These are phyloP conservation scores for Aspergillus transmontanensis DNA, from an alignment of 2,329 filamentous ascomycete species.

Conservation along the genomic window DNA sequence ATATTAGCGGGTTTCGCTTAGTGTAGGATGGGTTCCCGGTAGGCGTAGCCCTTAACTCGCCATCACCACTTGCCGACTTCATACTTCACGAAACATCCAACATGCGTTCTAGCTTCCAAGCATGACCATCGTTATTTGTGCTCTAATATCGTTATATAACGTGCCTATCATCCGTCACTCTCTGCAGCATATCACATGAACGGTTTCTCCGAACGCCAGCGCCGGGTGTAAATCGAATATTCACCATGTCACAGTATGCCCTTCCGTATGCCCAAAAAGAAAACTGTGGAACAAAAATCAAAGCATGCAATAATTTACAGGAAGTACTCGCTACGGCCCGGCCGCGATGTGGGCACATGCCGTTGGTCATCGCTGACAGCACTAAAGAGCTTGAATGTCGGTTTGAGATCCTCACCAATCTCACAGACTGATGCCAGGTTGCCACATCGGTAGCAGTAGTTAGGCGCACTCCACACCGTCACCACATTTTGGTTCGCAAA, in stretches of 20 bases:
- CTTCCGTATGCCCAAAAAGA: constrained; percentile 12
- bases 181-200: constrained; percentile 18
- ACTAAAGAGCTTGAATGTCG: constrained; percentile 71
- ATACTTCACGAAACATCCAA: neutral
- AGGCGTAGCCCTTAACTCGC: neutral
- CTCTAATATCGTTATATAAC: constrained; percentile 41
- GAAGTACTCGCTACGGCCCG: constrained; percentile 52
- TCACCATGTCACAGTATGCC: constrained; percentile 19
- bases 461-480: constrained; percentile 75
- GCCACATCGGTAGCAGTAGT: constrained; percentile 97
- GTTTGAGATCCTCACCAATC: constrained; percentile 78
- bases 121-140: constrained; percentile 33
- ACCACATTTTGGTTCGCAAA: constrained; percentile 94
- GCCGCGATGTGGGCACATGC: constrained; percentile 47
- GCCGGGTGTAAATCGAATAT: constrained; percentile 31
- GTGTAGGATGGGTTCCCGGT: neutral
- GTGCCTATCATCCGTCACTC: constrained; percentile 26
- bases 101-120: neutral
- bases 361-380: constrained; percentile 51
- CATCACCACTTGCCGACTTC: neutral
- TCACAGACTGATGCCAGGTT: constrained; percentile 91
- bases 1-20: neutral
- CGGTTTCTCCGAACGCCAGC: constrained; percentile 35
- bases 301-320: constrained; percentile 36
- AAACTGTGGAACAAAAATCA: constrained; percentile 9